Evolutionary conservation across 1,284 basidiomycete species (phyloP).

Genomic region (Puccinia hordei): DNA sequence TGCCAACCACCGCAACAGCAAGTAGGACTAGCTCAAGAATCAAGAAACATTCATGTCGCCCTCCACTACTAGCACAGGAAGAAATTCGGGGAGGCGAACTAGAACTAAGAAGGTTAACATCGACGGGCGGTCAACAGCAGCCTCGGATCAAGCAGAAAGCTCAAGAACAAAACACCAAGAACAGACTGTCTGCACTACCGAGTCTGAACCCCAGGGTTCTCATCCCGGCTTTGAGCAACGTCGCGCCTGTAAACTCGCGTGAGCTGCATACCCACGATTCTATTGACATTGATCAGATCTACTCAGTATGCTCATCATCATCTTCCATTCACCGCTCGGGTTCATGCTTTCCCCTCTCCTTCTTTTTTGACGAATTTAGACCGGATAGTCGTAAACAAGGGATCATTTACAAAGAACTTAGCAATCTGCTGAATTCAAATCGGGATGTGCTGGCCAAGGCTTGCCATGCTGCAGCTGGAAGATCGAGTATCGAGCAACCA

Average conservation of each 20-base stretch:
- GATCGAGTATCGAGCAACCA: not conserved
- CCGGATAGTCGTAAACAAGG: not conserved
- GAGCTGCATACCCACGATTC: not conserved
- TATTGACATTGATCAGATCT: not conserved
- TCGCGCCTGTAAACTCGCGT: not conserved
- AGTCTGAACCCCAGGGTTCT: not conserved
- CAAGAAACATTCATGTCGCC: not conserved
- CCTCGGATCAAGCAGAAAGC: not conserved
- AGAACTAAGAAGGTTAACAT: not conserved
- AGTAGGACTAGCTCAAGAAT: not conserved
- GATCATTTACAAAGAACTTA: not conserved
- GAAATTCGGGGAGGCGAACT: not conserved
- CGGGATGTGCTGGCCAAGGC: not conserved
- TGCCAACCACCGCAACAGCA: not conserved
- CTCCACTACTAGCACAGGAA: not conserved
- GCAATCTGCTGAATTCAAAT: not conserved
- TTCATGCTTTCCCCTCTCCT: too few relatives aligned
- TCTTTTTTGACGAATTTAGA: not conserved
- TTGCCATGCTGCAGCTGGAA: not conserved
- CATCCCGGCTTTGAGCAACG: not conserved
- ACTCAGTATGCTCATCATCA: not conserved
- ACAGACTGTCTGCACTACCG: not conserved
- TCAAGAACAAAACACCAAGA: not conserved
- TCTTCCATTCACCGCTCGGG: not conserved
- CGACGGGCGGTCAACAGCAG: not conserved